Base-by-base conservation (phyloP, 768 basidiomycete genomes). In the Russula sp. region DNA sequence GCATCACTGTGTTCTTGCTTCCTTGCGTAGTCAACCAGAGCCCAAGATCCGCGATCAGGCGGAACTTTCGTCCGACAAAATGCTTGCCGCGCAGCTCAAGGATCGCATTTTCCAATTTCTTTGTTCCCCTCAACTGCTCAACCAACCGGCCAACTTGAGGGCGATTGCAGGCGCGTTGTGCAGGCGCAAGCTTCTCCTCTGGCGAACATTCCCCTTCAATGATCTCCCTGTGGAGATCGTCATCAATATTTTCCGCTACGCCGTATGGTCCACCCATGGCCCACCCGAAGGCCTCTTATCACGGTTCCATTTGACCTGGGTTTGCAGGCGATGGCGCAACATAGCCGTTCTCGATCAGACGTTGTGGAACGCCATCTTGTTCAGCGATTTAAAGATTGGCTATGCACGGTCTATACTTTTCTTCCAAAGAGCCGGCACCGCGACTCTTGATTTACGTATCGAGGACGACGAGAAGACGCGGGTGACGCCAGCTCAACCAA, bases 201-300 rank as follows among this genome's bases (percentile, higher is more conserved):
- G 73, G 71, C 73, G 75, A 40, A 72, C 75, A 44, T 86, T 88
- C 68, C 79, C 80, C 47, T 73, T 88, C 63, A 80, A 82, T 70
- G 77, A 83, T 44, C 77, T 88, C 2, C 89, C 88, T 2, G 71
- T 76, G 35, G 89, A 91, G 70, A 83, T 90, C 59, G 74, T 89
- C 63, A 74, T 73, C 73, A 79, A 82, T 62, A 86, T 91, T 66
- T 82, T 90, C 67, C 85, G 82, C 62, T 76, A 75, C 68, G 79
- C 83, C 42, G 77, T 77, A 45, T 87, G 84, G 86, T 79, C 22
- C 65, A 67, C 48, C 68, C 75, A 48, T 75, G 78, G 16, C 59
- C 66, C 6, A 65, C 70, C 27, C 77, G 55, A 55, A 20, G 50
- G 37, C 39, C 18, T 55, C 37, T 7, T 57, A 52, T 66, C 69